Conservation (phyloP, 176 grass and related monocot species). For the Zoysia pacifica region DNA sequence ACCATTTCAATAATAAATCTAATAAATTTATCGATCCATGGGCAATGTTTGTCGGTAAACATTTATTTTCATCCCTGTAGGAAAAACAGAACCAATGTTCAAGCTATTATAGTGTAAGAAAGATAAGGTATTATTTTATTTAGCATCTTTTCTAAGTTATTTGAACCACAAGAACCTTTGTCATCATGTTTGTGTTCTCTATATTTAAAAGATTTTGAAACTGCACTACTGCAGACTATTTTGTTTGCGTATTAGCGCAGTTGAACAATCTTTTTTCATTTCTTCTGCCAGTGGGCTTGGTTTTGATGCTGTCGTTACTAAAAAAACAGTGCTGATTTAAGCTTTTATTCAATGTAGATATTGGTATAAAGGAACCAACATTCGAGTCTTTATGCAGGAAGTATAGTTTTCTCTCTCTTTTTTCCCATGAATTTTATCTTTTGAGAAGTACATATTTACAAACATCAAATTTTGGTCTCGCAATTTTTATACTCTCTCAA, state of each 20-base stretch:
- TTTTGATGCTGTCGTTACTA: background rate
- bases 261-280: background rate
- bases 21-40: background rate
- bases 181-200: background rate
- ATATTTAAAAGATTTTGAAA: background rate
- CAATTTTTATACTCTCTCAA: background rate
- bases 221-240: background rate
- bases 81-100: conserved; percentile 1
- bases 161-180: background rate
- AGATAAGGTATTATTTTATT: conserved; percentile 14
- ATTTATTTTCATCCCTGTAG: conserved; percentile 19
- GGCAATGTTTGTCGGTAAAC: background rate
- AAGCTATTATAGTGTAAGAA: background rate
- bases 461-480: conserved; percentile 1
- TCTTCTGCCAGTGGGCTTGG: background rate
- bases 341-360: conserved; percentile 56
- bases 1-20: background rate
- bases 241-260: conserved; percentile 12
- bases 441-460: background rate
- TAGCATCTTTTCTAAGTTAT: background rate
- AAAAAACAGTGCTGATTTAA: background rate
- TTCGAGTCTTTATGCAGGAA: conserved; percentile 94
- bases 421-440: background rate
- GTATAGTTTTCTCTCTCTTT: background rate
- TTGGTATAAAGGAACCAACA: conserved; percentile 91